Evolutionary conservation across 306 rosid species (phyloP).

Genomic region (Cucurbita maxima): DNA sequence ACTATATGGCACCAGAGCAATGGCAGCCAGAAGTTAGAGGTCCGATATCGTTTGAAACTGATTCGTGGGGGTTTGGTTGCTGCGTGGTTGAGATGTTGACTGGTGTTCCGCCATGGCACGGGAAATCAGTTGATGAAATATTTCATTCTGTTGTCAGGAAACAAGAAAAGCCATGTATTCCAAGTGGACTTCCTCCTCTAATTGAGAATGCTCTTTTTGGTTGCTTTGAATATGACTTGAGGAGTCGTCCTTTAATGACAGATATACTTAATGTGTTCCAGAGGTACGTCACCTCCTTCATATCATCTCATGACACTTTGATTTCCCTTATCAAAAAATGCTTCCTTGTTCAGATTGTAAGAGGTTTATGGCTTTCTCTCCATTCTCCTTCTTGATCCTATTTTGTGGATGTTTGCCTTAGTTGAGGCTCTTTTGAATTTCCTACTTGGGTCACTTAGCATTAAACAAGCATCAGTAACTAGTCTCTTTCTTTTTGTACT

Average conservation of each 20-base stretch:
- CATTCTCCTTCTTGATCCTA: no score
- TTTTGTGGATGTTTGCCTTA: no score
- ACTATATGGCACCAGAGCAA: slow-evolving; percentile 97
- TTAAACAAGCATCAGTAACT: background rate
- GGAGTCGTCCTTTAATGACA: slow-evolving; percentile 63
- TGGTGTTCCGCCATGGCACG: slow-evolving; percentile 74
- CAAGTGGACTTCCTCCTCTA: slow-evolving; percentile 73
- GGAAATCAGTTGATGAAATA: slow-evolving; percentile 48
- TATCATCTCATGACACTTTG: background rate
- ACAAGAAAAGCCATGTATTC: slow-evolving; percentile 65
- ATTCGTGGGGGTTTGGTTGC: slow-evolving; percentile 95
- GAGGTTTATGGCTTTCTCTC: background rate
- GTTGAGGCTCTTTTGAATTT: background rate
- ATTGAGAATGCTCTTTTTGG: slow-evolving; percentile 55
- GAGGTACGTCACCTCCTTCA: slow-evolving; percentile 32
- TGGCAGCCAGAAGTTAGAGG: slow-evolving; percentile 89
- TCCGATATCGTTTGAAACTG: slow-evolving; percentile 76
- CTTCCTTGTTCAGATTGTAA: background rate
- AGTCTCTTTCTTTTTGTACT: background rate
- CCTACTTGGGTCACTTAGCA: background rate
- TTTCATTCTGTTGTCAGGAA: slow-evolving; percentile 43
- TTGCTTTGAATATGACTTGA: slow-evolving; percentile 87
- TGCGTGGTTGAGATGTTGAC: slow-evolving; percentile 79
- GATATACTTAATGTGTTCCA: slow-evolving; percentile 53
- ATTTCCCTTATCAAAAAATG: background rate